These are phyloP conservation scores for Aspergillus clavatus DNA, from an alignment of 2,329 filamentous ascomycete genomes.

Conservation along the genomic window DNA sequence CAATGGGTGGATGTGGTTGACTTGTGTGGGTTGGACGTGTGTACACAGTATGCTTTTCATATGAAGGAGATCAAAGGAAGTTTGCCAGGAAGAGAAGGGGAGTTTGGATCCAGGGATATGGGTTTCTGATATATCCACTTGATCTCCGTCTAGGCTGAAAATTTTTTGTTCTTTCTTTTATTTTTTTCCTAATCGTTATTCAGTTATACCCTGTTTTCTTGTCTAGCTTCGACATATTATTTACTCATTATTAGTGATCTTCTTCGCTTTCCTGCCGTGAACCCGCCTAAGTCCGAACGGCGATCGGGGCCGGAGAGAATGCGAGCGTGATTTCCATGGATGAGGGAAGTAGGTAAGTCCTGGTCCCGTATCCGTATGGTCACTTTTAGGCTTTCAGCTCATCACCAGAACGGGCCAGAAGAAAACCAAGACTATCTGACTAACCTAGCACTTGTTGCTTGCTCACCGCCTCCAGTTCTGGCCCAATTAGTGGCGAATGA, in stretches of 20 bases:
- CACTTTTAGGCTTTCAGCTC: no score
- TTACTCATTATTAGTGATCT: conserved; percentile 6
- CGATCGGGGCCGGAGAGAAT: conserved; percentile 10
- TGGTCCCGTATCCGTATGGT: no score
- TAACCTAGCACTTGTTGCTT: background rate
- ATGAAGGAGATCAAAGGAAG: conserved; percentile 7
- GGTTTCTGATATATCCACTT: conserved; percentile 22
- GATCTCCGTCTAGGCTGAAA: conserved; percentile 5
- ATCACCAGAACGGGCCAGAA: no score
- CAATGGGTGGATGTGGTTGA: background rate
- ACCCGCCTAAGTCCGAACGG: conserved; percentile 10
- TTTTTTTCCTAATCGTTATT: no score
- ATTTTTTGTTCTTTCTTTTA: conserved; percentile 11
- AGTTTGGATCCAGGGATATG: background rate
- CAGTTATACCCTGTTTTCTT: conserved; percentile 1
- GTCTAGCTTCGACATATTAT: conserved; percentile 3
- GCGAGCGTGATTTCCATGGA: conserved; percentile 2
- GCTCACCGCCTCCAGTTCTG: conserved; percentile 12
- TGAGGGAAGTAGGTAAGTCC: no score
- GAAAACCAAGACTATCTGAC: background rate
- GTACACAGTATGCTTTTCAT: background rate
- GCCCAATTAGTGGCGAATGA: conserved; percentile 14
- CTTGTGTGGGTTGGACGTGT: background rate
- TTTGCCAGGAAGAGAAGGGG: conserved; percentile 5
- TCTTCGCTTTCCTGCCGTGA: conserved; percentile 8